A percentile compares a stretch with the other conserved stretches of the same genome.
Conservation (phyloP, 371 early-diverging fungal genomes). For the Blakeslea trispora region DNA sequence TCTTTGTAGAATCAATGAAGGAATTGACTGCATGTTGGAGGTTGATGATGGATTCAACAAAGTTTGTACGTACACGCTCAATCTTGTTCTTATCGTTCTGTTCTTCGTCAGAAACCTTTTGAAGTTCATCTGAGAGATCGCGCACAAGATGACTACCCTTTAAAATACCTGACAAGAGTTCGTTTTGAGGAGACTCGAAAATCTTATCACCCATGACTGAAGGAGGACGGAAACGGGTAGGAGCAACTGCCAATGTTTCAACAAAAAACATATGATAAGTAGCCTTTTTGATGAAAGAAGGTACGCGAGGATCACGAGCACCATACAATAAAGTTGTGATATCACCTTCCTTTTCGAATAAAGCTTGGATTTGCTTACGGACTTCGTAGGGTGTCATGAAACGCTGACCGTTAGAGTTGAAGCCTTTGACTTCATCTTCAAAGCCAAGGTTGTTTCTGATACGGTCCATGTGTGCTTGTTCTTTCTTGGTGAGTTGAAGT, state of each 20-base stretch:
- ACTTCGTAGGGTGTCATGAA: conserved; percentile 83
- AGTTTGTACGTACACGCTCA: conserved; percentile 45
- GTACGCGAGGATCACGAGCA: conserved; percentile 60
- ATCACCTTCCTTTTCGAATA: conserved; percentile 78
- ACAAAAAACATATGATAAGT: conserved; percentile 93
- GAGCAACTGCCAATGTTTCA: conserved; percentile 92
- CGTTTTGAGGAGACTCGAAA: conserved; percentile 97
- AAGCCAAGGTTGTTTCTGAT: conserved; percentile 22
- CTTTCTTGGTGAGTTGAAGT: conserved; percentile 72
- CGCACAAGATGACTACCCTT: conserved; percentile 76
- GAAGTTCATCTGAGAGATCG: conserved; percentile 52
- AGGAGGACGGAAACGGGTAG: conserved; percentile 96
- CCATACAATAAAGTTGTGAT: conserved; percentile 81
- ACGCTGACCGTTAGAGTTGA: conserved; percentile 45
- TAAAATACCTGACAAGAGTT: conserved; percentile 82
- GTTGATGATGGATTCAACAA: conserved; percentile 79
- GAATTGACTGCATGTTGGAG: conserved; percentile 92
- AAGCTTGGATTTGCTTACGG: conserved; percentile 69
- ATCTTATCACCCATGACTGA: conserved; percentile 84
- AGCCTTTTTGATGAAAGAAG: conserved; percentile 41
- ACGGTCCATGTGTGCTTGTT: conserved; percentile 63
- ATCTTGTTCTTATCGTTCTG: conserved; percentile 37
- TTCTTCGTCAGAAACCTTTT: conserved; percentile 40
- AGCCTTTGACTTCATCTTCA: conserved; percentile 32
- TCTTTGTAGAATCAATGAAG: conserved; percentile 92